Conservation (phyloP, 441 rosid species). For the Corymbia calophylla region DNA sequence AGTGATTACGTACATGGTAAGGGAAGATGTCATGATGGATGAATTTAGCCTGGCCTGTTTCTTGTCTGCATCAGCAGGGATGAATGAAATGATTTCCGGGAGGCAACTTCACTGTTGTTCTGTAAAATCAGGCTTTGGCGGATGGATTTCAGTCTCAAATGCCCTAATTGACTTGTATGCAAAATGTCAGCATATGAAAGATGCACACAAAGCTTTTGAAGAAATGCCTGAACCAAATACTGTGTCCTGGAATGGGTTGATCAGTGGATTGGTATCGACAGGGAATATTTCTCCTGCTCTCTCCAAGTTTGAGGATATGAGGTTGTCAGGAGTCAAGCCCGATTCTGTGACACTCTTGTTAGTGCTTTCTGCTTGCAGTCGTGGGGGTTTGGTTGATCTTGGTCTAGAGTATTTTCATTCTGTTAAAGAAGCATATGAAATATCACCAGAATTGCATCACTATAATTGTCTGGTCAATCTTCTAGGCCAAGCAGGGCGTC, state of each 20-base stretch:
- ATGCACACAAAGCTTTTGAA: conserved; percentile 23
- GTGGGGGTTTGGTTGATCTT: conserved; percentile 27
- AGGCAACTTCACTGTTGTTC: conserved; percentile 45
- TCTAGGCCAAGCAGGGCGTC: conserved; percentile 37
- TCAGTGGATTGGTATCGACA: conserved; percentile 37
- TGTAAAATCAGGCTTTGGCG: conserved; percentile 26
- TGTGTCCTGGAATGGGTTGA: conserved; percentile 45
- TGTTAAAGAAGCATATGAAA: conserved; percentile 17
- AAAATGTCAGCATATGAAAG: conserved; percentile 27
- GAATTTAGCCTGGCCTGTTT: conserved; percentile 50
- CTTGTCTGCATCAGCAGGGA: conserved; percentile 38
- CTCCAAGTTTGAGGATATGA: conserved; percentile 49
- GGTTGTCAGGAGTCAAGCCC: conserved; percentile 31
- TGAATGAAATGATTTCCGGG: conserved; percentile 30
- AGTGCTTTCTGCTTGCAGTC: conserved; percentile 40
- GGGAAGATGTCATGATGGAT: conserved; percentile 40
- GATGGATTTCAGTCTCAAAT: conserved; percentile 26
- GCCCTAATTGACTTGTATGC: conserved; percentile 41
- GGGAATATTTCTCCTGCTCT: conserved; percentile 31
- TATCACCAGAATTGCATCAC: conserved; percentile 32
- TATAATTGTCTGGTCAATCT: conserved; percentile 34
- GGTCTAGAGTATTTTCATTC: conserved; percentile 37
- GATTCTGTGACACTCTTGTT: conserved; percentile 32
- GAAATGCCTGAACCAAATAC: conserved; percentile 29
- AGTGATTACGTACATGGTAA: conserved; percentile 26